These are phyloP conservation scores for Nicotiana tomentosiformis DNA, from an alignment of 257 asterid genomes.

Conservation along the genomic window DNA sequence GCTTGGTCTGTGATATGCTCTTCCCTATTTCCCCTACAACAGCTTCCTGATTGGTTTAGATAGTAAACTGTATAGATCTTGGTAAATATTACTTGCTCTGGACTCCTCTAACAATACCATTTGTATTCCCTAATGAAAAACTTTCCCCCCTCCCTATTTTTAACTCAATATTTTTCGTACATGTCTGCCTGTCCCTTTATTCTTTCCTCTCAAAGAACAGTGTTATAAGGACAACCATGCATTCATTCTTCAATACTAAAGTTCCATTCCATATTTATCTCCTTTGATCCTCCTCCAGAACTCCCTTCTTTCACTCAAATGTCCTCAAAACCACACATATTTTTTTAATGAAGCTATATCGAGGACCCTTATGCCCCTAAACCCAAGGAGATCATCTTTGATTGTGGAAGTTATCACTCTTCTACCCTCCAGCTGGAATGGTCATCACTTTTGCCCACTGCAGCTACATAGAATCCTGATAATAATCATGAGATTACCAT, in stretches of 20 bases:
- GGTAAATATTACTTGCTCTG: not conserved
- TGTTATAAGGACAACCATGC: not conserved
- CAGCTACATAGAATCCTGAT: conserved; percentile 1
- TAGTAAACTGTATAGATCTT: not conserved
- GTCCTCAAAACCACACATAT: not conserved
- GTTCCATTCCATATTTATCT: not conserved
- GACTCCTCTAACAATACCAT: not conserved
- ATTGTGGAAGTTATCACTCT: not conserved
- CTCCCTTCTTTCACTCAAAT: not conserved
- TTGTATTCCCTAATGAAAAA: not conserved
- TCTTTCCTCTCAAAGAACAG: not conserved
- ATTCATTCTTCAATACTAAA: not conserved
- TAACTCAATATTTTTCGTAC: not conserved
- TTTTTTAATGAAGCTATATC: not conserved
- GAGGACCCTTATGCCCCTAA: not conserved
- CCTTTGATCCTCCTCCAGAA: not conserved
- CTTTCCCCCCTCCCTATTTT: not conserved
- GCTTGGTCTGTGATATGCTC: not conserved
- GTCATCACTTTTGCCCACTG: not conserved
- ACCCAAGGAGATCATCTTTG: not conserved
- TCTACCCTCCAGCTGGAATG: not conserved
- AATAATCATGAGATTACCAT: not conserved
- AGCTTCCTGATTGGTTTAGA: not conserved
- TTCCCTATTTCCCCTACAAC: not conserved
- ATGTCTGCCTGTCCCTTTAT: not conserved